Evolutionary conservation across 2,329 filamentous ascomycete species (phyloP).

Genomic region (Lecanicillium sp.): DNA sequence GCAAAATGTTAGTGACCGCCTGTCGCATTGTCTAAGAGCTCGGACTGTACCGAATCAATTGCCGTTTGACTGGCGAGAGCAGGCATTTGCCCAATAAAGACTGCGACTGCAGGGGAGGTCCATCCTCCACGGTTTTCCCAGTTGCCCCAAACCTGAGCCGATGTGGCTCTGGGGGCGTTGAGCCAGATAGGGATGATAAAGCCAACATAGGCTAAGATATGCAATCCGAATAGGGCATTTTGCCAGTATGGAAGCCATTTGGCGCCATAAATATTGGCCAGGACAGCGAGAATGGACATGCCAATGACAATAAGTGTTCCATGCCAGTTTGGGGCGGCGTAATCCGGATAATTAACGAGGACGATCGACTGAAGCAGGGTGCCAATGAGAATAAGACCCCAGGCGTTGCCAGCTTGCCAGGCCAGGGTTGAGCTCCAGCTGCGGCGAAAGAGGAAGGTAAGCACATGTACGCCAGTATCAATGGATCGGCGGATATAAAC

Average conservation of each 20-base stretch:
- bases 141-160: conserved; percentile 1
- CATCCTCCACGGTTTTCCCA: conserved; percentile 3
- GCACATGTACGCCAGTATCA: neutral
- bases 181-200: conserved; percentile 6
- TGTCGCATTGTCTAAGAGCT: neutral
- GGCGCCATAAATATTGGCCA: conserved; percentile 1
- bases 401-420: conserved; percentile 5
- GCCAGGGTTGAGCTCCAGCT: conserved; percentile 6
- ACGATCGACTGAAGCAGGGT: conserved; percentile 3
- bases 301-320: conserved; percentile 4
- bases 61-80: conserved; percentile 1
- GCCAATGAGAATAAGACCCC: conserved; percentile 4
- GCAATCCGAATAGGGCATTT: conserved; percentile 2
- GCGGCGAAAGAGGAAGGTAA: neutral
- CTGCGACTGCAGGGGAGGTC: neutral
- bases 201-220: conserved; percentile 2
- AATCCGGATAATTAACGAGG: conserved; percentile 1
- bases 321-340: conserved; percentile 2
- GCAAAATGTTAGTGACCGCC: neutral
- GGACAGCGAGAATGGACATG: neutral
- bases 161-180: conserved; percentile 1
- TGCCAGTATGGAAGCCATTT: conserved; percentile 5
- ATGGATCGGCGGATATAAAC: neutral
- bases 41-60: neutral
- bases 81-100: conserved; percentile 3